A percentile compares a stretch with the other conserved stretches of the same genome.
These are phyloP conservation scores for Neonectria ditissima DNA, from an alignment of 2,329 filamentous ascomycete genomes.

Conservation along the genomic window DNA sequence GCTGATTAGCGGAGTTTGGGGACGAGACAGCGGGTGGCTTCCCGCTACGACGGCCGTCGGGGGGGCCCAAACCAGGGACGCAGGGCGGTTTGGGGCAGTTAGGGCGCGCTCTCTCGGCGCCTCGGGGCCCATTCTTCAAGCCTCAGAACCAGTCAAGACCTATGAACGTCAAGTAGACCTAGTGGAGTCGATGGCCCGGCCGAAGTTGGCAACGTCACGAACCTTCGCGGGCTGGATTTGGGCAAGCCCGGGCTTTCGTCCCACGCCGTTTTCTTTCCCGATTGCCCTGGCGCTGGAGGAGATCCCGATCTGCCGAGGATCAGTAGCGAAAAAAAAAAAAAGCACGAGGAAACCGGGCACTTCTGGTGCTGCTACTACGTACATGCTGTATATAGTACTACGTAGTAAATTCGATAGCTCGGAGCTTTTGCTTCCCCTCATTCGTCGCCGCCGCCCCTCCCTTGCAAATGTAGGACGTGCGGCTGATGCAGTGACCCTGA, in stretches of 20 bases:
- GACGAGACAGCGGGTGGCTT: constrained; percentile 14
- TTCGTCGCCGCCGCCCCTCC: background rate
- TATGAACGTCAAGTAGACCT: too few relatives aligned
- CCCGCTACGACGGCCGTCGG: constrained; percentile 10
- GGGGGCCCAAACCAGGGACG: constrained; percentile 1
- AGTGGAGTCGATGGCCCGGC: background rate
- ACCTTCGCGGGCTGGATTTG: background rate
- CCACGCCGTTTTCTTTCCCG: background rate
- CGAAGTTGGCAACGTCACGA: background rate
- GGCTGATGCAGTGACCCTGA: constrained; percentile 15
- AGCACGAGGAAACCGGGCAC: background rate
- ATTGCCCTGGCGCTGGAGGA: background rate
- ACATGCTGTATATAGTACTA: too few relatives aligned
- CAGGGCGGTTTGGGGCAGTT: constrained; percentile 9
- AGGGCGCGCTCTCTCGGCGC: background rate
- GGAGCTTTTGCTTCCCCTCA: constrained; percentile 14
- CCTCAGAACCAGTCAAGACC: background rate
- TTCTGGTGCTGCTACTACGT: background rate
- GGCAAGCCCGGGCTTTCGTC: background rate
- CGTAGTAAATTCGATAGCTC: background rate
- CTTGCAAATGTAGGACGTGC: background rate
- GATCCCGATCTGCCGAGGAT: constrained; percentile 17
- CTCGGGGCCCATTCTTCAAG: background rate
- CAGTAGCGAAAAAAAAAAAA: too few relatives aligned
- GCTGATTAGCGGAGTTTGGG: constrained; percentile 11